phyloP scores from a whole-genome alignment of 495 filamentous ascomycete genomes.

The Aspergillus coremiiformis region DNA sequence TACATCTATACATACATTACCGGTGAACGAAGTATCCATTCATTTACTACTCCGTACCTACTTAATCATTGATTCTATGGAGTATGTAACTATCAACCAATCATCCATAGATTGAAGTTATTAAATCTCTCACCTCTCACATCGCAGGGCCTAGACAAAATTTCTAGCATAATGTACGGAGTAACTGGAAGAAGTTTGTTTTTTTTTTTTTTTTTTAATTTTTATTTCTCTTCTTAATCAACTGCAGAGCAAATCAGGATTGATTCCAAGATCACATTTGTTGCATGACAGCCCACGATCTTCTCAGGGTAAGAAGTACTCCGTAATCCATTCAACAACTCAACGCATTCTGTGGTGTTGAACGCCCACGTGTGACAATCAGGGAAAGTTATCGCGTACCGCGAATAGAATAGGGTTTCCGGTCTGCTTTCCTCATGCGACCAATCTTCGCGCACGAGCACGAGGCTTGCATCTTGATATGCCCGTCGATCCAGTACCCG shows the following conservation, averaged over 20 bases:
- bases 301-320: too few species aligned
- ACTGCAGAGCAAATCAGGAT: neutral
- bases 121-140: neutral
- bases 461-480: neutral
- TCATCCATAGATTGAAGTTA: too few species aligned
- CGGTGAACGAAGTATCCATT: neutral
- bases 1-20: neutral
- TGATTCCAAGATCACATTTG: neutral
- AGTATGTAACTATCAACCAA: too few species aligned
- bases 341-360: neutral
- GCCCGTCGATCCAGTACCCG: neutral
- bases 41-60: too few species aligned
- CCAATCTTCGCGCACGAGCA: neutral
- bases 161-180: neutral
- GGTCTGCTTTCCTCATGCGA: neutral
- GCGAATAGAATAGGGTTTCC: neutral
- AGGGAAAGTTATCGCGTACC: neutral
- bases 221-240: neutral
- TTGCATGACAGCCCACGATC: neutral
- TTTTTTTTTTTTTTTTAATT: neutral
- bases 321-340: too few species aligned
- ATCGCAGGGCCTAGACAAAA: neutral
- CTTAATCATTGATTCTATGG: neutral
- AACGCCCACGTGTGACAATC: neutral
- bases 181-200: neutral